phyloP scores from a whole-genome alignment of 2,329 filamentous ascomycete species.

The Cylindrodendrum hubeiense region DNA sequence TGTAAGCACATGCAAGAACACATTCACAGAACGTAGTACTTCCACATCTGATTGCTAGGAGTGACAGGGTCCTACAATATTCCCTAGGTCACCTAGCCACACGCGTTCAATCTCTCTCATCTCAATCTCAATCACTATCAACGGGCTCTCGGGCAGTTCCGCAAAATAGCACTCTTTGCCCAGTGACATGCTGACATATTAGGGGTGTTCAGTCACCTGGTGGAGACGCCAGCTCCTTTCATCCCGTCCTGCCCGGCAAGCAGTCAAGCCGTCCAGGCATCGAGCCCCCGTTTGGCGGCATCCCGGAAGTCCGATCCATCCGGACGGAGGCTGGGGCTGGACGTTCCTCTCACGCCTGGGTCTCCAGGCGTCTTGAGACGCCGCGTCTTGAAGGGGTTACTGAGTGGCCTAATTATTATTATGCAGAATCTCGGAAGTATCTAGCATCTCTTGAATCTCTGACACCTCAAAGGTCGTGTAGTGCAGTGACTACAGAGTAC shows the following conservation, averaged over 20 bases:
- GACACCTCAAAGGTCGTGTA: neutral
- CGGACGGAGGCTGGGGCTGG: neutral
- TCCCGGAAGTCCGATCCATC: slow-evolving; percentile 18
- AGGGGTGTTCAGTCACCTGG: neutral
- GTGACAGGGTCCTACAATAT: neutral
- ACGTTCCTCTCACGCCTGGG: neutral
- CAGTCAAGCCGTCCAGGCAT: neutral
- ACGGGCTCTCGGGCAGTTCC: neutral
- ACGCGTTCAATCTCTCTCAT: neutral
- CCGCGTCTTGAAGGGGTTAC: slow-evolving; percentile 20
- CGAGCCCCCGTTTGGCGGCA: neutral
- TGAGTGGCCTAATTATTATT: neutral
- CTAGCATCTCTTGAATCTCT: neutral
- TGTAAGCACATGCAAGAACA: neutral
- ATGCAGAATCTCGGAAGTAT: neutral
- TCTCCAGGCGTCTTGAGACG: neutral
- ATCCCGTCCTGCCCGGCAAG: slow-evolving; percentile 12
- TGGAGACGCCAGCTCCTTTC: slow-evolving; percentile 20
- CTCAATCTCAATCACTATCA: neutral
- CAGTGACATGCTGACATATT: slow-evolving; percentile 4
- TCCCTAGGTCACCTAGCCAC: neutral
- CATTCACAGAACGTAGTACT: neutral
- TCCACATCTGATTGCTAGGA: neutral
- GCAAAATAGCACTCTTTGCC: neutral
- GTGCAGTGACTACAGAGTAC: neutral